Evolutionary conservation across 176 grass and related monocot species (phyloP), one percentile per base, ranked within the genome.

Genomic region (Raddia guianensis): DNA sequence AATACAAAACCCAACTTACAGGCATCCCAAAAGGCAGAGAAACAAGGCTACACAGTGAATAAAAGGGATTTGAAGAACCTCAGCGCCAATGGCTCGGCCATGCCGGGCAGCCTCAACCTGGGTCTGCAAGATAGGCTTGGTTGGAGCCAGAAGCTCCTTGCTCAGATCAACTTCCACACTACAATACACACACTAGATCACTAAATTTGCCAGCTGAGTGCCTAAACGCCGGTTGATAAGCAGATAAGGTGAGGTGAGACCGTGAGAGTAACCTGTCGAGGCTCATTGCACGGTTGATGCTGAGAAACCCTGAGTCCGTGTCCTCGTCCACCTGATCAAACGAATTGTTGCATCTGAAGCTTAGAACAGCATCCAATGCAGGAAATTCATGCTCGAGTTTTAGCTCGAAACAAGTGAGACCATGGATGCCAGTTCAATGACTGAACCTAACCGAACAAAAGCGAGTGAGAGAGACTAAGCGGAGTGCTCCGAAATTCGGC

Each of bases 111-210:
- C 92, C 86, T 93, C 76, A 6, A 95, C 92, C 89, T 98, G 96
- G 65, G 89, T 86, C 70, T 84, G 55, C 82, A 95, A 69, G 54
- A 98, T 89, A 49, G 92, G 89, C 84, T 87, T 93, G 47, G 84
- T 71, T 14, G 92, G 92, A 21, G 70, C 86, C 81, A 69, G 81
- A 87, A 99, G 90, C 87, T 99, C 96, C 73, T 95, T 88, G 77
- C 92, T 99, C 75, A 99, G 85, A 84, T 99, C 96, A 82, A 95
- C 84, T 43, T 99, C 92, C 63, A 99, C 68, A 49, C 96, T 99
- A 71, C 52, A 88, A 85, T 42, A 57, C 48, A 51, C 49, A 80
- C 15, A 44, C 33, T 40, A 68, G 19, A 73, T 63, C 37, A 82
- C 33, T 64, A 47, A 80, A 10, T 27, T 13, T 20, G 61, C 73